Conservation (phyloP, 352 stramenopile species). For the Pythium brassicae region DNA sequence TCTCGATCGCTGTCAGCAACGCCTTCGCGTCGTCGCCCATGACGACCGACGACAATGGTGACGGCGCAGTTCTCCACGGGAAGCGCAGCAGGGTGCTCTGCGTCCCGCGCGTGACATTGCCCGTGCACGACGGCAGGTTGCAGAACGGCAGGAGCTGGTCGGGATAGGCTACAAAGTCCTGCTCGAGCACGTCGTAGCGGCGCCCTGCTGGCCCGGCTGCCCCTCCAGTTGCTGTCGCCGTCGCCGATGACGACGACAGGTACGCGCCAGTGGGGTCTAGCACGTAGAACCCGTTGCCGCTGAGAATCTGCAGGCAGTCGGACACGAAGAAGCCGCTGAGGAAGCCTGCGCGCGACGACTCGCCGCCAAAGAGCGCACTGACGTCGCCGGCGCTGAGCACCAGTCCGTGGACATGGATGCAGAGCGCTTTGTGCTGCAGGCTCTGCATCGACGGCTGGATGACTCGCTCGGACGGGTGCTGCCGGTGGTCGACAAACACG, state of each 20-base stretch:
- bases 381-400: slow-evolving; percentile 48
- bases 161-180: slow-evolving; percentile 65
- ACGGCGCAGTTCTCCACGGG: slow-evolving; percentile 47
- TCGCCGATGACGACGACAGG: slow-evolving; percentile 14
- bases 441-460: slow-evolving; percentile 68
- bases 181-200: slow-evolving; percentile 52
- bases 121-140: slow-evolving; percentile 52
- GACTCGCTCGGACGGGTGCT: slow-evolving; percentile 58
- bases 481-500: slow-evolving; percentile 64
- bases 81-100: slow-evolving; percentile 69
- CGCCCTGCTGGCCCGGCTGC: slow-evolving; percentile 22
- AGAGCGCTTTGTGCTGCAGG: slow-evolving; percentile 66
- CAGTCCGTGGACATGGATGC: slow-evolving; percentile 62
- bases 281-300: slow-evolving; percentile 68
- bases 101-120: slow-evolving; percentile 43
- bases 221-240: slow-evolving; percentile 19
- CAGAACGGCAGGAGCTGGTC: slow-evolving; percentile 74
- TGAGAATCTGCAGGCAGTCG: slow-evolving; percentile 79
- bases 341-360: slow-evolving; percentile 47
- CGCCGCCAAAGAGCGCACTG: slow-evolving; percentile 42
- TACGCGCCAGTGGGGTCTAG: slow-evolving; percentile 64
- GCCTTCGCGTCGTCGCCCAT: slow-evolving; percentile 21
- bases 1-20: slow-evolving; percentile 38
- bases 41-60: slow-evolving; percentile 33
- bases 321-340: slow-evolving; percentile 60